A percentile compares a stretch with the other conserved stretches of the same genome.
Conservation (phyloP, 345 rosid species). For the Kandelia obovata region DNA sequence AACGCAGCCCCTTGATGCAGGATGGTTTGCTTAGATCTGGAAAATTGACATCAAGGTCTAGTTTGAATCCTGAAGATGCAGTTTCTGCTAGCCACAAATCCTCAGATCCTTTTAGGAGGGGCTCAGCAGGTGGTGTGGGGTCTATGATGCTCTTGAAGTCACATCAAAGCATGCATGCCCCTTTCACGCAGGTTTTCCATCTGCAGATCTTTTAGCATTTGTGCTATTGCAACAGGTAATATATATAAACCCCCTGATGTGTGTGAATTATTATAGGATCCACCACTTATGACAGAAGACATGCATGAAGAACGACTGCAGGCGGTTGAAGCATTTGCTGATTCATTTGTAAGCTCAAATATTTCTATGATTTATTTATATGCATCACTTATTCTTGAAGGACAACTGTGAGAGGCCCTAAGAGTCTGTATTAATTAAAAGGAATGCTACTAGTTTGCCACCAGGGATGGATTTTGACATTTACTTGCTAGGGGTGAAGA, state of each 20-base stretch:
- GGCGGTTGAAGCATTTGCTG: constrained; percentile 81
- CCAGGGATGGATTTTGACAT: background rate
- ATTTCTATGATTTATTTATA: constrained; percentile 3
- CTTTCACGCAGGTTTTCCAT: constrained; percentile 77
- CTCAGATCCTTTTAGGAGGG: constrained; percentile 53
- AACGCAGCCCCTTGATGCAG: constrained; percentile 33
- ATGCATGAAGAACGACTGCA: constrained; percentile 98
- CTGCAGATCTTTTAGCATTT: constrained; percentile 8
- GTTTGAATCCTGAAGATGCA: constrained; percentile 30
- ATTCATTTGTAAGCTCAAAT: constrained; percentile 68
- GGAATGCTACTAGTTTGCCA: background rate
- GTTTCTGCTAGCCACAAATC: constrained; percentile 34
- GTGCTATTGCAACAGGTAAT: constrained; percentile 1
- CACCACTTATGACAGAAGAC: constrained; percentile 97
- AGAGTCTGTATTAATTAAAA: background rate
- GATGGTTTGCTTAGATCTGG: constrained; percentile 27
- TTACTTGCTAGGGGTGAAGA: constrained; percentile 1
- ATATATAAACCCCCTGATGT: constrained; percentile 1
- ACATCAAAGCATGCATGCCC: constrained; percentile 76
- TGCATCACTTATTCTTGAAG: background rate
- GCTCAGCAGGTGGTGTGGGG: constrained; percentile 82
- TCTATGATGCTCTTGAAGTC: constrained; percentile 88
- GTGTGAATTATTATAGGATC: constrained; percentile 47
- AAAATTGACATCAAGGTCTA: constrained; percentile 15
- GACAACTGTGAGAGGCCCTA: constrained; percentile 6